These are phyloP conservation scores for Melampsora medusae DNA, from an alignment of 1,284 basidiomycete genomes.

Conservation along the genomic window DNA sequence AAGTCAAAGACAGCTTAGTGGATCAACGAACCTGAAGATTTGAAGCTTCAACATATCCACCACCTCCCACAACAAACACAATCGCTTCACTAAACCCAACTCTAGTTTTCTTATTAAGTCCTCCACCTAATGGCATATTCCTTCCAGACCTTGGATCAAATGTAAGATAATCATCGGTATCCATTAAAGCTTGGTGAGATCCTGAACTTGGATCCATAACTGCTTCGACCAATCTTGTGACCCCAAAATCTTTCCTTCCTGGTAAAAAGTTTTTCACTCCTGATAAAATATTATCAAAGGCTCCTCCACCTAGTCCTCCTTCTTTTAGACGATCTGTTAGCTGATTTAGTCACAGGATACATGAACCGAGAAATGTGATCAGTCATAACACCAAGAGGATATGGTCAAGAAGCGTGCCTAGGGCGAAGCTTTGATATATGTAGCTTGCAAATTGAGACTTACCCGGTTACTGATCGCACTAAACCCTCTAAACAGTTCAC, in stretches of 20 bases:
- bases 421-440: neutral
- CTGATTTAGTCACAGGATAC: slow-evolving; percentile 55
- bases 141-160: slow-evolving; percentile 76
- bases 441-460: slow-evolving; percentile 50
- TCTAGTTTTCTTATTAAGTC: slow-evolving; percentile 60
- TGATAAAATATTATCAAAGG: slow-evolving; percentile 87
- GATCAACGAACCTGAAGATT: slow-evolving; percentile 78
- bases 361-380: slow-evolving; percentile 43
- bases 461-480: slow-evolving; percentile 86
- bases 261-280: slow-evolving; percentile 98
- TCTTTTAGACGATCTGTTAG: slow-evolving; percentile 90
- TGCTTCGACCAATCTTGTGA: slow-evolving; percentile 89
- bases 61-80: slow-evolving; percentile 94
- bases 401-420: neutral
- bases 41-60: slow-evolving; percentile 94
- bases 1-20: slow-evolving; percentile 7
- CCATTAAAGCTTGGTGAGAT: slow-evolving; percentile 84
- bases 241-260: slow-evolving; percentile 85
- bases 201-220: slow-evolving; percentile 93
- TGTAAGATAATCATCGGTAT: slow-evolving; percentile 93
- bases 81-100: slow-evolving; percentile 85
- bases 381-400: neutral
- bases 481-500: slow-evolving; percentile 84
- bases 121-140: slow-evolving; percentile 59
- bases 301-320: slow-evolving; percentile 66